Conservation (phyloP, 805 yeast species). For the Metschnikowia gruessii region DNA sequence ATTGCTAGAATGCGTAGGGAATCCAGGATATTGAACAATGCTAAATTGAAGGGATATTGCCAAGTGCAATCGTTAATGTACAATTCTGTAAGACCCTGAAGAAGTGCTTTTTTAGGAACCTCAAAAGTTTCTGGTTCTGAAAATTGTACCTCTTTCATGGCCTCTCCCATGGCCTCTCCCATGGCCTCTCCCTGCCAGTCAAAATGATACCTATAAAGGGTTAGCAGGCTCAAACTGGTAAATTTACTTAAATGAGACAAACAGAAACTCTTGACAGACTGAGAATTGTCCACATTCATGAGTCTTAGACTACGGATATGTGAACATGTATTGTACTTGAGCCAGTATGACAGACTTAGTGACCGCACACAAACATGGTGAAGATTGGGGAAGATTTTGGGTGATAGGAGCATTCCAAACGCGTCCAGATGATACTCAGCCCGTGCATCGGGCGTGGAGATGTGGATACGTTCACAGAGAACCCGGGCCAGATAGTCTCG, state of each 20-base stretch:
- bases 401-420: slow-evolving; percentile 20
- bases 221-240: slow-evolving; percentile 29
- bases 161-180: no score
- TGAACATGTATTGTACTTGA: slow-evolving; percentile 31
- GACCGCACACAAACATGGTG: slow-evolving; percentile 29
- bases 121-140: no score
- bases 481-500: background rate
- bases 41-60: slow-evolving; percentile 53
- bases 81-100: slow-evolving; percentile 21
- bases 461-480: slow-evolving; percentile 9
- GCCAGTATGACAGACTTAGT: slow-evolving; percentile 40
- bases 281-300: slow-evolving; percentile 23
- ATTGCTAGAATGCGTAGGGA: slow-evolving; percentile 25
- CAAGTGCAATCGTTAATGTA: slow-evolving; percentile 48
- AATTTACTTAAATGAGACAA: slow-evolving; percentile 44
- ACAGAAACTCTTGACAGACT: slow-evolving; percentile 35
- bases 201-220: slow-evolving; percentile 42
- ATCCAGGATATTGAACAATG: slow-evolving; percentile 30
- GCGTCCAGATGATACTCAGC: slow-evolving; percentile 32
- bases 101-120: no score
- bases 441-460: slow-evolving; percentile 16
- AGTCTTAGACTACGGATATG: slow-evolving; percentile 24
- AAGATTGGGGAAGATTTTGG: slow-evolving; percentile 24
- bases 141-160: no score
- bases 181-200: slow-evolving; percentile 29